Evolutionary conservation across 768 basidiomycete genomes (phyloP).

Genomic region (Leccinellum luteum): DNA sequence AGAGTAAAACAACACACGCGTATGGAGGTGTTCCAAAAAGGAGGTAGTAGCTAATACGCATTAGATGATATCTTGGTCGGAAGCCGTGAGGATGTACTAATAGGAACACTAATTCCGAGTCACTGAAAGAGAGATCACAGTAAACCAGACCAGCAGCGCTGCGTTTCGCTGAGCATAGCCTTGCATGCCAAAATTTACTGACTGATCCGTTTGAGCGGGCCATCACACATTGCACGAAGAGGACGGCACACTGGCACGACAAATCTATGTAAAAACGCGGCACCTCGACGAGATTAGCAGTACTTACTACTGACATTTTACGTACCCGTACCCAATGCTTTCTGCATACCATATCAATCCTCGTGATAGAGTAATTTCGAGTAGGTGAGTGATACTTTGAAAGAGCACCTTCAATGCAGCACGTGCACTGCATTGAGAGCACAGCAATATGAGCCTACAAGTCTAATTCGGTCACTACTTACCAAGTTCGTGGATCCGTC

Average conservation of each 20-base stretch:
- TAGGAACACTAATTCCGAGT: background rate
- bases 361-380: background rate
- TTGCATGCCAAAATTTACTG: background rate
- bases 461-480: background rate
- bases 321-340: too few species aligned
- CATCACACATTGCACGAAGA: too few species aligned
- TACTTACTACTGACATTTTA: background rate
- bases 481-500: background rate
- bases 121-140: conserved; percentile 6
- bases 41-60: conserved; percentile 33
- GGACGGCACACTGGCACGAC: background rate
- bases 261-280: background rate
- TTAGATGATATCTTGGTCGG: conserved; percentile 20
- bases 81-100: conserved; percentile 19
- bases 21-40: conserved; percentile 22
- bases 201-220: too few species aligned
- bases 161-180: background rate
- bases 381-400: too few species aligned
- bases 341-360: background rate
- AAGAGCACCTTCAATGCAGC: too few species aligned
- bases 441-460: too few species aligned
- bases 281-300: background rate
- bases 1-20: background rate
- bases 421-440: too few species aligned
- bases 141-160: conserved; percentile 28